Base-by-base conservation (phyloP, 192 early-diverging fungal species). In the Rhizophagus prolifer region DNA sequence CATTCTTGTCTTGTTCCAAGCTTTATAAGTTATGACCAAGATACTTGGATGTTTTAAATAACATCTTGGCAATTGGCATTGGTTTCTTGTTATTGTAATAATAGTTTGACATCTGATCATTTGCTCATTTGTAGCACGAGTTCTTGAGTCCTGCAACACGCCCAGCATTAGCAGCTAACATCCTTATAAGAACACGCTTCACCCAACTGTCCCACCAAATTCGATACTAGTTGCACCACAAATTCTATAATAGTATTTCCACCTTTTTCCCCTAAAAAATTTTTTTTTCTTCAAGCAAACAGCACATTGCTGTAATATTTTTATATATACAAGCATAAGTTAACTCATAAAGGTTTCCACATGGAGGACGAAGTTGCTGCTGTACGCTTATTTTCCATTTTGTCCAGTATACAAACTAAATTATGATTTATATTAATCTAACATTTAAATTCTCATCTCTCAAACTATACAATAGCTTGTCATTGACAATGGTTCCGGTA, bases 401-500 rank as follows among this genome's bases (percentile, higher is more conserved):
- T 19, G 38, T 28, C 28, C 41, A 28, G 34, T 30, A 25, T 31
- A 63, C 23, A 4, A 34, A 34, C 31, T 34, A 34, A 34, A 34
- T 4, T n/a, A 76, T 21, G n/a, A n/a, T 68, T 59, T 77, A 70
- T 36, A 38, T 30, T 65, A 31, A 38, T 74, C 38, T 61, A 78
- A 36, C 71, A 13, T 50, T 58, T 46, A 26, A 26, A n/a, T 64
- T 67, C 14, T 16, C 13, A 28, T 61, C 25, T 47, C 25, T 44
- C 41, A 44, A 44, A 19, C 10, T 36, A 47, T 38, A 47, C 36
- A 81, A 79, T 85, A 88, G 90, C 84, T 94, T 82, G 94, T 95
- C 80, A 94, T 95, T 82, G 94, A 95, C 86, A 95, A 95, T 85
- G 94, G 94, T 82, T 95, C 94, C 83, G 93, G 94, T 83, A 95